phyloP scores from a whole-genome alignment of 163 green algal genomes.

The Chlorella variabilis region DNA sequence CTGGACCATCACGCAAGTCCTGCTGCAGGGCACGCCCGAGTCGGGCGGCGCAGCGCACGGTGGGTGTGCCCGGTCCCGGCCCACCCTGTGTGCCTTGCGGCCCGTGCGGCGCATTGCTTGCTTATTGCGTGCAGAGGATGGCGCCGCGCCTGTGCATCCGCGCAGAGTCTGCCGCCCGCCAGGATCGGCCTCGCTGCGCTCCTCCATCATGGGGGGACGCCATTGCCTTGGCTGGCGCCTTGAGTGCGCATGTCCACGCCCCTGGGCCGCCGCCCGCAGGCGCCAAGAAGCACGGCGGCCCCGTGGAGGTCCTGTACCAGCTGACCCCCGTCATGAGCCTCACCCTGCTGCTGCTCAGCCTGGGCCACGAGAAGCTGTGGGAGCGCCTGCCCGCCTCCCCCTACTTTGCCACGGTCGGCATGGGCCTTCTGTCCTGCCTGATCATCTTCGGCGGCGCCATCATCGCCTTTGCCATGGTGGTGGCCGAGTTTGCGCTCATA shows the following conservation, averaged over 20 bases:
- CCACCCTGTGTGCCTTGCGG: no score
- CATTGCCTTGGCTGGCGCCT: no score
- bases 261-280: no score
- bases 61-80: background rate
- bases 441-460: conserved; percentile 70
- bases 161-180: no score
- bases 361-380: conserved; percentile 80
- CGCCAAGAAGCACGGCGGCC: conserved; percentile 40
- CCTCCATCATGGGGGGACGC: no score
- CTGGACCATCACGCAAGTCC: conserved; percentile 93
- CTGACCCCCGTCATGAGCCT: conserved; percentile 86
- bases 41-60: conserved; percentile 2
- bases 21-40: conserved; percentile 67
- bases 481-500: conserved; percentile 75
- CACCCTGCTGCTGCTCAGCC: conserved; percentile 68
- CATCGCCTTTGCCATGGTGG: conserved; percentile 85
- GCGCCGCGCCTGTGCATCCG: no score
- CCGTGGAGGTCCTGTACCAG: conserved; percentile 78
- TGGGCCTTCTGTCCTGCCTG: conserved; percentile 53
- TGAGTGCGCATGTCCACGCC: no score
- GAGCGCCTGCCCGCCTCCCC: conserved; percentile 64
- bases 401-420: conserved; percentile 70
- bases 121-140: no score
- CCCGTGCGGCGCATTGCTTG: no score
- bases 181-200: no score